Evolutionary conservation across 768 basidiomycete genomes (phyloP).

Genomic region (Ephemerocybe angulata): DNA sequence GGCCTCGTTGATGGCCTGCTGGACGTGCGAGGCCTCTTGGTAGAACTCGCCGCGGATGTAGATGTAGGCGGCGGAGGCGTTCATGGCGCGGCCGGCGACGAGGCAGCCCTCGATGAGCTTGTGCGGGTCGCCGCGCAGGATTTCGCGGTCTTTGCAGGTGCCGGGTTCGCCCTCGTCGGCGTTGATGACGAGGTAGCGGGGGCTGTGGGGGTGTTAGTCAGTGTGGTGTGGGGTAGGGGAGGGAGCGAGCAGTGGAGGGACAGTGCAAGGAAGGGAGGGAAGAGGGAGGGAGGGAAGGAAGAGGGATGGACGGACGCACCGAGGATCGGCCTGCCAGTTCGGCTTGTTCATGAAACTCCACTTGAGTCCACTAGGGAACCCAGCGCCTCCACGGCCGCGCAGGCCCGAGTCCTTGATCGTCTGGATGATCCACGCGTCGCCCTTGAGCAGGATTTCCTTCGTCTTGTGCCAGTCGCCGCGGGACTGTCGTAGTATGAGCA

Average conservation of each 20-base stretch:
- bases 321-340: constrained; percentile 14
- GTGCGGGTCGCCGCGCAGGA: constrained; percentile 95
- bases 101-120: constrained; percentile 98
- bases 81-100: constrained; percentile 95
- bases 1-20: constrained; percentile 94
- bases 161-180: constrained; percentile 99
- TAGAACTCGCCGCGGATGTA: constrained; percentile 99
- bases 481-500: constrained; percentile 42
- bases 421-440: constrained; percentile 96
- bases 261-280: no score
- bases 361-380: constrained; percentile 94
- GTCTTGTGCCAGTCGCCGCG: constrained; percentile 98
- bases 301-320: constrained; percentile 43
- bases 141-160: constrained; percentile 98
- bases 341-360: constrained; percentile 79
- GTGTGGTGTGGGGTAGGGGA: no score
- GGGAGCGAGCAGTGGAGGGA: no score
- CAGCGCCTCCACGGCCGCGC: constrained; percentile 93
- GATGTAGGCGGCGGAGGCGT: constrained; percentile 98
- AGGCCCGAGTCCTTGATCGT: constrained; percentile 94
- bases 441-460: constrained; percentile 93
- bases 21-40: constrained; percentile 90
- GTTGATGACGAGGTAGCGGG: constrained; percentile 95
- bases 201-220: no score
- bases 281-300: no score